These are phyloP conservation scores for Colletotrichum nymphaeae DNA, from an alignment of 2,329 filamentous ascomycete genomes.

Conservation along the genomic window DNA sequence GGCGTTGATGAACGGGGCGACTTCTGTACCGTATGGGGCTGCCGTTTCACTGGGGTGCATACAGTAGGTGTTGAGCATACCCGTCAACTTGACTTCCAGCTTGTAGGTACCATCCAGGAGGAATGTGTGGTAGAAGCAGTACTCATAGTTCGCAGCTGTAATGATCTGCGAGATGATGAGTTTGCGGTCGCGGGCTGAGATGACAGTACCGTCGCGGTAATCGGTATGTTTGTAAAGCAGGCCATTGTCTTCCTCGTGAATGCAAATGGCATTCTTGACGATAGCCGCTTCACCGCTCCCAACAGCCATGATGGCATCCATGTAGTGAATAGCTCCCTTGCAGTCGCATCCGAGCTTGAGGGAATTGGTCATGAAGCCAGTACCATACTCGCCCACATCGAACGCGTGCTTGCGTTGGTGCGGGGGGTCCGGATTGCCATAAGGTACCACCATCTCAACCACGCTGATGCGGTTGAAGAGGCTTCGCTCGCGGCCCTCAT, in stretches of 20 bases:
- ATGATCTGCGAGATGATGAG: constrained; percentile 78
- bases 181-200: constrained; percentile 79
- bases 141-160: constrained; percentile 83
- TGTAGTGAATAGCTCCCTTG: constrained; percentile 76
- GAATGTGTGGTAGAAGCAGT: constrained; percentile 61
- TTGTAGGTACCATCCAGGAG: constrained; percentile 74
- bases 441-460: constrained; percentile 18
- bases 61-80: constrained; percentile 53
- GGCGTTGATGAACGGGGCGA: constrained; percentile 62
- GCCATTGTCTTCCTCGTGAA: constrained; percentile 80
- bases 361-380: constrained; percentile 66
- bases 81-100: constrained; percentile 66
- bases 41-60: constrained; percentile 50
- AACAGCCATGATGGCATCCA: constrained; percentile 69
- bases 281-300: constrained; percentile 74
- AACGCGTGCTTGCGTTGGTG: constrained; percentile 21
- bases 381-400: constrained; percentile 18
- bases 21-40: constrained; percentile 59
- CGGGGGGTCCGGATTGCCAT: constrained; percentile 13
- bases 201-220: constrained; percentile 77
- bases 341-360: constrained; percentile 72
- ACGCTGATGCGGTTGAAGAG: constrained; percentile 26
- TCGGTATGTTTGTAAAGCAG: constrained; percentile 83
- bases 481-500: constrained; percentile 41
- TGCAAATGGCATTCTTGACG: constrained; percentile 82